A percentile compares a stretch with the other conserved stretches of the same genome.
phyloP scores from a whole-genome alignment of 2,329 filamentous ascomycete genomes.

The Fusarium sp. region DNA sequence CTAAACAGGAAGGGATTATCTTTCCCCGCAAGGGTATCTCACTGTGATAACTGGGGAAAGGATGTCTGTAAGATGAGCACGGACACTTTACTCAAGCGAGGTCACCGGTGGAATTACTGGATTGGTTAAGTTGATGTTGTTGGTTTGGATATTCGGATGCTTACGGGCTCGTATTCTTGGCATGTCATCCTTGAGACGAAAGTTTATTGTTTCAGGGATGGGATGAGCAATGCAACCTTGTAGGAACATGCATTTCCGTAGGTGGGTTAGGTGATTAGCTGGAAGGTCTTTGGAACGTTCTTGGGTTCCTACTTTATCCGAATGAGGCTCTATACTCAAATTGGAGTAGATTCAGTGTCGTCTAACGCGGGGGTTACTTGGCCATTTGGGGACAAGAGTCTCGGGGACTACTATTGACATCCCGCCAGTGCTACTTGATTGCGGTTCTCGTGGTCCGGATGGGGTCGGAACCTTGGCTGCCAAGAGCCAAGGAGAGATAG shows the following conservation, averaged over 20 bases:
- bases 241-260: background rate
- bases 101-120: background rate
- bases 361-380: background rate
- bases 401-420: background rate
- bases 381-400: background rate
- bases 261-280: background rate
- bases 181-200: background rate
- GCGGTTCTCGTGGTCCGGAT: background rate
- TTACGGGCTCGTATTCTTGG: constrained; percentile 17
- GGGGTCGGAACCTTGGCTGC: background rate
- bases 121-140: background rate
- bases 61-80: background rate
- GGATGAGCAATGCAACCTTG: background rate
- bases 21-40: constrained; percentile 1
- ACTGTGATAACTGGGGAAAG: constrained; percentile 15
- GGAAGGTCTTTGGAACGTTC: background rate
- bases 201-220: background rate
- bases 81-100: background rate
- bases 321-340: background rate
- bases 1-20: background rate
- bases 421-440: background rate
- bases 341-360: background rate
- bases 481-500: background rate
- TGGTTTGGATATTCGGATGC: background rate
- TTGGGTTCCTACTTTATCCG: background rate